These are phyloP conservation scores for Cryptosporidium ubiquitum DNA, from an alignment of 169 alveolate species.

Conservation along the genomic window DNA sequence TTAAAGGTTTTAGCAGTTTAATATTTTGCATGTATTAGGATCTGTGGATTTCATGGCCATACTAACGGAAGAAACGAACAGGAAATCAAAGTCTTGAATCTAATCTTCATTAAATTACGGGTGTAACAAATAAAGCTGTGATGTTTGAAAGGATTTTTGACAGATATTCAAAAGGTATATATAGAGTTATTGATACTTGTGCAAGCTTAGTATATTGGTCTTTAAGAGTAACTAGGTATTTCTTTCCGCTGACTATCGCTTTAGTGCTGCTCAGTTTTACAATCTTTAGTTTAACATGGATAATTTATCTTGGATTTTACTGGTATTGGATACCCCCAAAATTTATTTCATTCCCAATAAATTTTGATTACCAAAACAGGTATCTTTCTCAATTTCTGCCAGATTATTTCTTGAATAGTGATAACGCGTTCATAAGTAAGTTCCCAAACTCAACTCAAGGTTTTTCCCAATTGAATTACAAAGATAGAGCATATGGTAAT, in stretches of 20 bases:
- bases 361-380: constrained; percentile 22
- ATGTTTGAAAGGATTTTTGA: constrained; percentile 5
- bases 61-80: background rate
- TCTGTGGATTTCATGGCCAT: background rate
- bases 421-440: background rate
- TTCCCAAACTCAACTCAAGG: background rate
- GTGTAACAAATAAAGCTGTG: background rate
- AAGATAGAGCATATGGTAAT: background rate
- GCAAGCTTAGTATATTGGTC: constrained; percentile 38
- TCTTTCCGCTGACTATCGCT: constrained; percentile 10
- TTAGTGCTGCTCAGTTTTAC: background rate
- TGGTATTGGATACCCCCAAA: constrained; percentile 52
- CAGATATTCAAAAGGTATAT: background rate
- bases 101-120: background rate
- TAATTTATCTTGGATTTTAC: constrained; percentile 16
- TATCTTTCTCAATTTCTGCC: constrained; percentile 4
- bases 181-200: constrained; percentile 12
- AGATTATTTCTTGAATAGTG: background rate
- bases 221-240: constrained; percentile 19
- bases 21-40: background rate
- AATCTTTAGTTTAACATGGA: constrained; percentile 33
- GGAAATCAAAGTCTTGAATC: background rate
- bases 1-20: background rate
- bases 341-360: constrained; percentile 25
- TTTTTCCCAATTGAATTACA: background rate